Evolutionary conservation across 495 filamentous ascomycete species (phyloP).

Genomic region (Neurospora pannonica): DNA sequence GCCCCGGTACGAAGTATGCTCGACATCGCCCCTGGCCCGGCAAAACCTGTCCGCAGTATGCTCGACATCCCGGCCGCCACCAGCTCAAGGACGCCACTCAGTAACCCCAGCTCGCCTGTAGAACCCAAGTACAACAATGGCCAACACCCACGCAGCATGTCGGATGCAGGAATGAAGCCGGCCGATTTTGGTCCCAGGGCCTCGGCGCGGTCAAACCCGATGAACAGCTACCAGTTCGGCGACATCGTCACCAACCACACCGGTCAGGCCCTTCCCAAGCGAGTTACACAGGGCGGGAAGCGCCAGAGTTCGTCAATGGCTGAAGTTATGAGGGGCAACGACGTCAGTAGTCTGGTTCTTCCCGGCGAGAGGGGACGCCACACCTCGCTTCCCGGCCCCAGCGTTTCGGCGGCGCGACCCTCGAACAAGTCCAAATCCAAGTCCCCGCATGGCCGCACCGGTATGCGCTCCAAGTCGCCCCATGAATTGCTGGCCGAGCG

Average conservation of each 20-base stretch:
- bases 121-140: conserved; percentile 15
- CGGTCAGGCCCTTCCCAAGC: conserved; percentile 33
- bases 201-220: conserved; percentile 28
- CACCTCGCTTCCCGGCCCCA: conserved; percentile 33
- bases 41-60: conserved; percentile 33
- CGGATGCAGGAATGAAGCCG: conserved; percentile 37
- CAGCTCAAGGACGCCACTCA: conserved; percentile 17
- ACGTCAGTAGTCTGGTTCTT: conserved; percentile 32
- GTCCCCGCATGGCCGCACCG: conserved; percentile 47
- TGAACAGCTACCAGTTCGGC: conserved; percentile 42
- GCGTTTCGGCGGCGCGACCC: conserved; percentile 22
- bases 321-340: conserved; percentile 38
- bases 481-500: conserved; percentile 30
- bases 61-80: conserved; percentile 22
- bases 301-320: conserved; percentile 34
- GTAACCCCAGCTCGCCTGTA: conserved; percentile 35
- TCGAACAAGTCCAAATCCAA: conserved; percentile 56
- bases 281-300: conserved; percentile 32
- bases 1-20: conserved; percentile 53
- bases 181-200: conserved; percentile 31
- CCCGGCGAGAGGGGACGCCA: conserved; percentile 36
- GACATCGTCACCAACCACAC: conserved; percentile 40
- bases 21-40: conserved; percentile 36
- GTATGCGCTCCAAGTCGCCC: conserved; percentile 52
- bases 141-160: conserved; percentile 39